These are phyloP conservation scores for Volvariella surrecta DNA, from an alignment of 1,284 basidiomycete genomes.

Conservation along the genomic window DNA sequence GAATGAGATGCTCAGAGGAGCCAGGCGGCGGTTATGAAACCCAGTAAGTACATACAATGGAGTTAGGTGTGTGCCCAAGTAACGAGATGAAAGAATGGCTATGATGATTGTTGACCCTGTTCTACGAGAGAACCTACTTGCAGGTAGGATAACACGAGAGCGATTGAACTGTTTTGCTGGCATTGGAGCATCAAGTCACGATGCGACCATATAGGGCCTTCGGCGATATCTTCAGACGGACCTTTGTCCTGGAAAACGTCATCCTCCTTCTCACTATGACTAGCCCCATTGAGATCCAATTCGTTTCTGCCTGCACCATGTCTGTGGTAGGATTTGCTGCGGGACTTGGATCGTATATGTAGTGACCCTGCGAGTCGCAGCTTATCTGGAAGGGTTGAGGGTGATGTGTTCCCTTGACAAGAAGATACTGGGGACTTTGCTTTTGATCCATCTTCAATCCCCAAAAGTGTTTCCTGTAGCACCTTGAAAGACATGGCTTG, in stretches of 20 bases:
- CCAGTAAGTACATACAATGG: slow-evolving; percentile 1
- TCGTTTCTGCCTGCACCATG: slow-evolving; percentile 54
- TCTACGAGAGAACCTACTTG: slow-evolving; percentile 36
- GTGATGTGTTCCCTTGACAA: slow-evolving; percentile 12
- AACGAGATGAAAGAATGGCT: slow-evolving; percentile 1
- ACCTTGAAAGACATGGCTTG: slow-evolving; percentile 71
- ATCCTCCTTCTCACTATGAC: slow-evolving; percentile 17
- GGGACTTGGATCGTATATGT: slow-evolving; percentile 59
- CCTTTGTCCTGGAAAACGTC: slow-evolving; percentile 19
- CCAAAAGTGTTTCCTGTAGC: slow-evolving; percentile 76
- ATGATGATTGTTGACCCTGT: slow-evolving; percentile 13
- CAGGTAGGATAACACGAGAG: slow-evolving; percentile 47
- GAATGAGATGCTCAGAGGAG: slow-evolving; percentile 1
- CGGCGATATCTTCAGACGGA: slow-evolving; percentile 18
- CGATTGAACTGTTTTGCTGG: slow-evolving; percentile 63
- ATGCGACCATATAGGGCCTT: slow-evolving; percentile 52
- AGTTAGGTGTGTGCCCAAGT: slow-evolving; percentile 1
- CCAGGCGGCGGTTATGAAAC: background rate
- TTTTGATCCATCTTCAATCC: slow-evolving; percentile 10
- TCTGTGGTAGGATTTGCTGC: slow-evolving; percentile 56
- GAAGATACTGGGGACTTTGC: slow-evolving; percentile 8
- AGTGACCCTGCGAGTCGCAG: slow-evolving; percentile 13
- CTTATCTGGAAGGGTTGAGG: slow-evolving; percentile 14
- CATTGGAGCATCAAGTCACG: slow-evolving; percentile 62
- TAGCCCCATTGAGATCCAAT: slow-evolving; percentile 31